A percentile compares a stretch with the other conserved stretches of the same genome.
These are phyloP conservation scores for Salvia sclarea DNA, from an alignment of 305 asterid genomes.

Conservation along the genomic window DNA sequence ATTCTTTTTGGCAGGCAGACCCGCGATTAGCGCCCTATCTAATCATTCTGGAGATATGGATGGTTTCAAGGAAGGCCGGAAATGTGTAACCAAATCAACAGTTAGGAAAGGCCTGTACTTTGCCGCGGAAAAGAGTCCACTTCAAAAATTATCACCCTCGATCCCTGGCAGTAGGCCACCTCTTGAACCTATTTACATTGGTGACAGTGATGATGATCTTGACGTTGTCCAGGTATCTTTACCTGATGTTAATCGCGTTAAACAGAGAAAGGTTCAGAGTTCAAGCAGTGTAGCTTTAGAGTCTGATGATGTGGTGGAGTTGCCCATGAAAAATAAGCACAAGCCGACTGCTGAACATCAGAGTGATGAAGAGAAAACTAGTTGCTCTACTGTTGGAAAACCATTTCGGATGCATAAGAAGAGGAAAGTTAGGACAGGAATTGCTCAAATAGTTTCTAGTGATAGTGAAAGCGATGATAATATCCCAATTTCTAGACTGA, in stretches of 20 bases:
- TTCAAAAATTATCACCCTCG: conserved; percentile 45
- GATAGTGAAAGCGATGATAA: conserved; percentile 56
- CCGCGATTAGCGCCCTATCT: conserved; percentile 24
- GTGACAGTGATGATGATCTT: conserved; percentile 51
- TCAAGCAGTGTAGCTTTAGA: conserved; percentile 32
- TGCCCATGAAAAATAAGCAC: conserved; percentile 22
- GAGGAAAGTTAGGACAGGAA: conserved; percentile 49
- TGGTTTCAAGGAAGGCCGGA: conserved; percentile 28
- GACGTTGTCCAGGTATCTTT: conserved; percentile 1
- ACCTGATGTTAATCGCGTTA: conserved; percentile 17
- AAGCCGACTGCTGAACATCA: conserved; percentile 25
- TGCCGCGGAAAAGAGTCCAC: conserved; percentile 30
- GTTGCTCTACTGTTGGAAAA: conserved; percentile 10
- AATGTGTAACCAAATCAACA: conserved; percentile 26
- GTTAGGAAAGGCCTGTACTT: conserved; percentile 43
- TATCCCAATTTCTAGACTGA: conserved; percentile 42
- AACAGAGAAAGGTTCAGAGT: conserved; percentile 1
- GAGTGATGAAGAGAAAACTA: conserved; percentile 35
- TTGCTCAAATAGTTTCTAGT: conserved; percentile 42
- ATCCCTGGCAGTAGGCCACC: conserved; percentile 43
- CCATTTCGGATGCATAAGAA: conserved; percentile 34
- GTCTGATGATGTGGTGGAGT: conserved; percentile 18
- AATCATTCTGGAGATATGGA: conserved; percentile 16
- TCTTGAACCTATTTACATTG: conserved; percentile 38
- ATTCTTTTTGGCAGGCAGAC: conserved; percentile 35